Evolutionary conservation across 164 flowering plant genomes (phyloP), one percentile per base, ranked within the genome.

Genomic region (Tinospora cordifolia): DNA sequence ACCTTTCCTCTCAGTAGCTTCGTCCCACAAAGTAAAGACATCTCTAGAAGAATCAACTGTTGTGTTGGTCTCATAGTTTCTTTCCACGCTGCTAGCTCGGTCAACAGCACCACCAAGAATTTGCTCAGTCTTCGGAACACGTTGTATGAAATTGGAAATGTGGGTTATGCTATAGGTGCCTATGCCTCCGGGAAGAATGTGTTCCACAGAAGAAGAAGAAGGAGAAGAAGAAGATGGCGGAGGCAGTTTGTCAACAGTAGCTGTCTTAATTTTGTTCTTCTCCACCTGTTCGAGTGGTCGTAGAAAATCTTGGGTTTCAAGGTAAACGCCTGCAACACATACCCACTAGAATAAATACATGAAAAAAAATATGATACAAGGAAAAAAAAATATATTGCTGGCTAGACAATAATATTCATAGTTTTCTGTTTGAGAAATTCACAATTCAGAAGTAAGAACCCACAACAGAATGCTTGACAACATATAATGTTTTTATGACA

Each of bases 151-250:
- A 75, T 75, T 77, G 2, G 94, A 77, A 71, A 87, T 80, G 78
- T 89, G 93, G 79, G 90, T 84, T 38, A 90, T 90, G 38, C 84
- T 90, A 77, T 91, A 93, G 4, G 98, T 91, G 60, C 94, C 98
- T 44, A 91, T 88, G 6, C 98, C 98, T 13, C 98, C 98, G 0
- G 94, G 98, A 3, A 93, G 90, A 36, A 82, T 34, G 67, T 87
- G 97, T 75, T 90, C 93, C 13, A 78, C 84, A 0, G 90, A 84
- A 26, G 82, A 30, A n/a, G 80, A 66, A 39, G 77, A 54, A 12
- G 90, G 82, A 19, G 81, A 69, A 25, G 85, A 79, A 0, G 81
- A 67, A 9, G 60, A 57, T 0, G 34, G 46, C 9, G 81, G 79
- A 24, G 83, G 78, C 30, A 83, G 81, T 73, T 83, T 88, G 41